Evolutionary conservation across 2,329 filamentous ascomycete species (phyloP).

Genomic region (Phialemoniopsis sp.): DNA sequence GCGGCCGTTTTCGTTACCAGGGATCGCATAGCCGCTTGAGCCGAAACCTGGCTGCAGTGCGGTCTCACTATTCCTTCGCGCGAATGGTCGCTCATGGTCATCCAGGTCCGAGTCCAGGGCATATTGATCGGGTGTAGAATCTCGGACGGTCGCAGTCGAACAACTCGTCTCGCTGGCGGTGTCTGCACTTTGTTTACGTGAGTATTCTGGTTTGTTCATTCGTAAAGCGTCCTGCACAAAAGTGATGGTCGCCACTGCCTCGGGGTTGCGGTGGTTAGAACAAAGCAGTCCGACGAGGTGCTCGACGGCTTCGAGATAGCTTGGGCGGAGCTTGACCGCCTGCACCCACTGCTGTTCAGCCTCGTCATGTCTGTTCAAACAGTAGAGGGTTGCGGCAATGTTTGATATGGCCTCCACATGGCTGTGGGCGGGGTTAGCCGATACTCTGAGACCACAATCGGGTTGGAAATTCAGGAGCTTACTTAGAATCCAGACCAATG

Average conservation of each 20-base stretch:
- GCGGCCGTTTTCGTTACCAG: constrained; percentile 84
- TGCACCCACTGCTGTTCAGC: constrained; percentile 82
- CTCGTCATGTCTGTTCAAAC: constrained; percentile 75
- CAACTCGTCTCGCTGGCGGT: constrained; percentile 15
- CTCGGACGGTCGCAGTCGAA: constrained; percentile 8
- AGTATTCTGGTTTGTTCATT: constrained; percentile 18
- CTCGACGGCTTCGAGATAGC: constrained; percentile 91
- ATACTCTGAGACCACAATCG: constrained; percentile 1
- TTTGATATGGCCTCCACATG: constrained; percentile 95
- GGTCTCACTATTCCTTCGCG: constrained; percentile 7
- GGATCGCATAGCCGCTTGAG: constrained; percentile 79
- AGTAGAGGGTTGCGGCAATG: constrained; percentile 82
- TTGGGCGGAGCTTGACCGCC: constrained; percentile 78
- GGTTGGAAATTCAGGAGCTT: constrained; percentile 15
- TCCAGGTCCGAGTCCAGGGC: constrained; percentile 15
- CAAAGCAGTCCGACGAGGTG: constrained; percentile 88
- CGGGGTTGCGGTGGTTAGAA: constrained; percentile 71
- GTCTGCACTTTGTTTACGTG: constrained; percentile 5
- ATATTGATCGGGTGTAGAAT: constrained; percentile 13
- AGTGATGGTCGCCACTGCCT: constrained; percentile 84
- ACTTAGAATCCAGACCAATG: constrained; percentile 51
- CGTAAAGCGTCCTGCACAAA: constrained; percentile 74
- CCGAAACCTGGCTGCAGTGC: constrained; percentile 52
- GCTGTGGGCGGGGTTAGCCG: constrained; percentile 33
- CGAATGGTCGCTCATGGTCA: constrained; percentile 13